A percentile compares a stretch with the other conserved stretches of the same genome.
phyloP scores from a whole-genome alignment of 1,284 basidiomycete species.

The Sporisorium graminicola region DNA sequence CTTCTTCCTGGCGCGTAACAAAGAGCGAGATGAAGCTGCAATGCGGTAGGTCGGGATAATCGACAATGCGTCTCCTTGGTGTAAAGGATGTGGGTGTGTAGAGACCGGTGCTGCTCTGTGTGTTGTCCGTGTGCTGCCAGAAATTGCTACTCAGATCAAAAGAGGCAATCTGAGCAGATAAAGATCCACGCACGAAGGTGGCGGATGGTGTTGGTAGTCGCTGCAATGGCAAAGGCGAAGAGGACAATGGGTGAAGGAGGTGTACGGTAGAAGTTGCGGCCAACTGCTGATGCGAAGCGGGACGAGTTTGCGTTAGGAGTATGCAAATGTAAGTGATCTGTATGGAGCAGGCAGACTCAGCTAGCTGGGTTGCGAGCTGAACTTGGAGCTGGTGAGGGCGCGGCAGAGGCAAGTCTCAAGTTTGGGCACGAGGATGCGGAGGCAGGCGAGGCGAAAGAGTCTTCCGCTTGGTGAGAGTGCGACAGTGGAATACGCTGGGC shows the following conservation, averaged over 20 bases:
- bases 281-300: neutral
- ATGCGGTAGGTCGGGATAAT: neutral
- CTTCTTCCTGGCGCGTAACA: neutral
- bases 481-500: neutral
- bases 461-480: neutral
- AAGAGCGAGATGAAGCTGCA: conserved; percentile 9
- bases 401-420: conserved; percentile 3
- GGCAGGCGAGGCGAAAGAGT: neutral
- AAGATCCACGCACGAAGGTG: no score
- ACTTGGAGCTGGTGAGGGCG: neutral
- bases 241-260: neutral
- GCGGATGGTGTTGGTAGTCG: neutral
- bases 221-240: neutral
- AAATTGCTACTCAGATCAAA: neutral
- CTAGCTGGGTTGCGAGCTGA: neutral
- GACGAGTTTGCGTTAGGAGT: neutral
- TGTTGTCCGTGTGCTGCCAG: neutral
- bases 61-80: conserved; percentile 1
- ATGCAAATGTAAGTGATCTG: neutral
- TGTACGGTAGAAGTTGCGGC: conserved; percentile 1
- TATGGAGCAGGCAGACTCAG: neutral
- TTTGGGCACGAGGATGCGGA: neutral
- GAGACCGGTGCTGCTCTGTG: neutral
- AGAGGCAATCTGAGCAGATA: no score
- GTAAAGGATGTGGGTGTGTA: conserved; percentile 4